These are phyloP conservation scores for Fraxinus velutina DNA, from an alignment of 305 asterid species.

Conservation along the genomic window DNA sequence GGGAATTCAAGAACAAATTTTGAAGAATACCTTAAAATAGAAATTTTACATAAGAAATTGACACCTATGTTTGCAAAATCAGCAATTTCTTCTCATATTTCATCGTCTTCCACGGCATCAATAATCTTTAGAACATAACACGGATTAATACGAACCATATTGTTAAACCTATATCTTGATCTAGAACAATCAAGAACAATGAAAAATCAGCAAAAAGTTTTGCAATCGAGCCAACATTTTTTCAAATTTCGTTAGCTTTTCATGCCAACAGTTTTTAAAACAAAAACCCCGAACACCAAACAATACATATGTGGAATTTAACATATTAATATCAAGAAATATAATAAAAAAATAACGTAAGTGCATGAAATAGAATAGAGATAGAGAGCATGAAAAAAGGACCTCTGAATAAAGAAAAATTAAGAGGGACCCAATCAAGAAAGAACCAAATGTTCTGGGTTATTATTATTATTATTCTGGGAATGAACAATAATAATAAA, in stretches of 20 bases:
- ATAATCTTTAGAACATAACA: neutral
- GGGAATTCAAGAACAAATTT: neutral
- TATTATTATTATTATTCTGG: neutral
- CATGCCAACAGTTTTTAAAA: neutral
- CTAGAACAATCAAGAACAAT: constrained; percentile 2
- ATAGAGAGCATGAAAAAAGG: neutral
- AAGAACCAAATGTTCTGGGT: constrained; percentile 17
- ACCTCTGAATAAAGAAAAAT: constrained; percentile 12
- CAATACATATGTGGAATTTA: neutral
- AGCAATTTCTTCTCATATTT: neutral
- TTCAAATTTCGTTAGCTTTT: neutral
- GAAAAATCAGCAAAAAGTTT: neutral
- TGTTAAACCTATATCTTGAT: neutral
- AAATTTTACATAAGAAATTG: neutral
- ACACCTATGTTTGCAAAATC: neutral
- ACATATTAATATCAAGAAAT: neutral
- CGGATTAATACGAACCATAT: neutral
- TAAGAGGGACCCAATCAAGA: neutral
- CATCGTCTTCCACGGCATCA: neutral
- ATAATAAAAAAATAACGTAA: neutral
- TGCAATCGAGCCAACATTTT: neutral
- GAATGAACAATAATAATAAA: neutral
- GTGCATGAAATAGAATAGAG: neutral
- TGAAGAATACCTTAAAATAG: neutral
- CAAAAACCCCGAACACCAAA: constrained; percentile 12